phyloP scores from a whole-genome alignment of 2,329 filamentous ascomycete genomes.

The Venturia effusa region DNA sequence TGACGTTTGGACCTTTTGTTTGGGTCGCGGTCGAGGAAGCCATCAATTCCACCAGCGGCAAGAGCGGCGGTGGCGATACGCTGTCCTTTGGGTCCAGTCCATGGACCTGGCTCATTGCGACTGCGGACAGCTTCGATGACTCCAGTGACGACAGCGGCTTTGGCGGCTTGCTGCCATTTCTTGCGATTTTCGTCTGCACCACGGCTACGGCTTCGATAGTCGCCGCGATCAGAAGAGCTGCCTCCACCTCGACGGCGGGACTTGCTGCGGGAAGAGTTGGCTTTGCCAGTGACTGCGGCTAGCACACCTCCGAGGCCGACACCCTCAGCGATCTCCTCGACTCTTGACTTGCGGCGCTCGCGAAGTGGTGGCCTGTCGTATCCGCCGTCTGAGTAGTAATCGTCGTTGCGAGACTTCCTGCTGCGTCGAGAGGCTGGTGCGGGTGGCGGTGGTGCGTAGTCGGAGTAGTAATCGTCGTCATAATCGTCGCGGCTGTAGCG shows the following conservation, averaged over 20 bases:
- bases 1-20: slow-evolving; percentile 70
- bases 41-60: slow-evolving; percentile 78
- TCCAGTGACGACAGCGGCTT: slow-evolving; percentile 80
- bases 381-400: slow-evolving; percentile 32
- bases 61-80: slow-evolving; percentile 79
- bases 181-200: slow-evolving; percentile 33
- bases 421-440: slow-evolving; percentile 22
- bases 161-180: slow-evolving; percentile 64
- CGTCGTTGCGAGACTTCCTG: slow-evolving; percentile 33
- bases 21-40: slow-evolving; percentile 55
- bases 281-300: slow-evolving; percentile 45
- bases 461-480: slow-evolving; percentile 44
- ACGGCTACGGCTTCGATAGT: slow-evolving; percentile 35
- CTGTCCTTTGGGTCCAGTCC: slow-evolving; percentile 86
- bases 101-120: slow-evolving; percentile 77
- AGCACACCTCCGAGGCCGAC: slow-evolving; percentile 47
- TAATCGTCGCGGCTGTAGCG: slow-evolving; percentile 43
- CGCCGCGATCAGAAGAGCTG: slow-evolving; percentile 21
- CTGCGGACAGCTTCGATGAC: slow-evolving; percentile 87
- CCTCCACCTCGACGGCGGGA: slow-evolving; percentile 37
- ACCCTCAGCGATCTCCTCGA: slow-evolving; percentile 50
- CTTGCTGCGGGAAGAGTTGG: slow-evolving; percentile 32
- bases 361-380: slow-evolving; percentile 30
- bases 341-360: slow-evolving; percentile 43
- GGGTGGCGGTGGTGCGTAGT: slow-evolving; percentile 34